Evolutionary conservation across 345 rosid species (phyloP), one percentile per base, ranked within the genome.

Genomic region (Acer campestre): DNA sequence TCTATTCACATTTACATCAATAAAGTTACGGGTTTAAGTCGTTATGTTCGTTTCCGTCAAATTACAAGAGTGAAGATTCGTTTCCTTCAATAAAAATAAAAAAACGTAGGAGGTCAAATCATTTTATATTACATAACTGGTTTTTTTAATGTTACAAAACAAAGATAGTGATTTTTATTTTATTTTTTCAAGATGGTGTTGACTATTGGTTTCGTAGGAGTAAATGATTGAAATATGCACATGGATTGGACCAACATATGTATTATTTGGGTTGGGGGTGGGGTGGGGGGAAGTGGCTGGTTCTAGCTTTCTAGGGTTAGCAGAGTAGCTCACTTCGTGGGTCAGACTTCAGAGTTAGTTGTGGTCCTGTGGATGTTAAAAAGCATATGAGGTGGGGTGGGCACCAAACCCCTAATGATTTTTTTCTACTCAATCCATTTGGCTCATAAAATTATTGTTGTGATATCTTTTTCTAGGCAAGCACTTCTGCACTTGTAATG

Each of bases 321-420:
- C 38, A 35, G 38, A 35, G 38, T 35, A 35, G 38, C 38, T 4
- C 38, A 5, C 11, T 29, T 0, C 7, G 84, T 76, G 81, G 81
- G 82, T 70, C 84, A 76, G 20, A 6, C 67, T 63, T 71, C 84
- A 76, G 20, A 6, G 70, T 63, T 71, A 4, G 85, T 72, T 74
- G 81, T n/a, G n/a, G n/a, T n/a, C n/a, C n/a, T n/a, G n/a, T 12
- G 17, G 62, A 59, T 63, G 49, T 20, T 9, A 48, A 22, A 16
- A 42, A 25, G 65, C 62, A 65, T 67, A 63, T 20, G 17, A 80
- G 68, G 71, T 74, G 56, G 59, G 68, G 29, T 46, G 67, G 73
- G 76, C 75, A 74, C 81, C 77, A 76, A 70, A 69, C 49, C 14
- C 27, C 38, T 64, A 63, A 67, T 63, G 62, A 59, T 81, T 78